These are phyloP conservation scores for Vaucheria bursata DNA, from an alignment of 352 stramenopile species.

Conservation along the genomic window DNA sequence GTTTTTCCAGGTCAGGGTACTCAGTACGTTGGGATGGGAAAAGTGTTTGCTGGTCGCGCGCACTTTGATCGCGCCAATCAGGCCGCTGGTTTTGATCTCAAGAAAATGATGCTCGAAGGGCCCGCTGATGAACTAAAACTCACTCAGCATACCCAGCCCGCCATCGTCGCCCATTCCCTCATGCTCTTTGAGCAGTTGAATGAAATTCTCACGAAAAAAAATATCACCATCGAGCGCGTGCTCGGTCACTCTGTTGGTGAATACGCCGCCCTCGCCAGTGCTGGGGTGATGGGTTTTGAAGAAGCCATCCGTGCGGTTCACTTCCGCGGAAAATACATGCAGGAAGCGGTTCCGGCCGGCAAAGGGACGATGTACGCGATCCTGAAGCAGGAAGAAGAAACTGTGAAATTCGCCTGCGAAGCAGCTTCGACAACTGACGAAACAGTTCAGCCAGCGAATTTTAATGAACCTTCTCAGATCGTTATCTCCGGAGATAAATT, in stretches of 20 bases:
- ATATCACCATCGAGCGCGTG: neutral
- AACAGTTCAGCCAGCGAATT: neutral
- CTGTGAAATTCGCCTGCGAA: neutral
- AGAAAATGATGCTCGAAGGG: neutral
- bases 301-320: neutral
- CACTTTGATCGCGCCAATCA: neutral
- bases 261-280: neutral
- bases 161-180: no score
- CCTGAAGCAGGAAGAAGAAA: neutral
- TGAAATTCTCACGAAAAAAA: neutral
- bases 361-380: neutral
- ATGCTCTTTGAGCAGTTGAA: no score
- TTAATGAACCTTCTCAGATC: neutral
- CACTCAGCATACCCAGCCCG: neutral
- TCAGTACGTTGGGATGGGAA: neutral
- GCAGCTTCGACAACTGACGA: neutral
- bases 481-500: neutral
- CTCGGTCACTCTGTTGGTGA: neutral
- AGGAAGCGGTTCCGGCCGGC: neutral
- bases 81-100: neutral
- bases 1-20: neutral
- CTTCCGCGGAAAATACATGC: neutral
- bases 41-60: no score
- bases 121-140: neutral
- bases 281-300: neutral